A percentile compares a stretch with the other conserved stretches of the same genome.
phyloP scores from a whole-genome alignment of 805 yeast genomes.

The Saturnispora quitensis region DNA sequence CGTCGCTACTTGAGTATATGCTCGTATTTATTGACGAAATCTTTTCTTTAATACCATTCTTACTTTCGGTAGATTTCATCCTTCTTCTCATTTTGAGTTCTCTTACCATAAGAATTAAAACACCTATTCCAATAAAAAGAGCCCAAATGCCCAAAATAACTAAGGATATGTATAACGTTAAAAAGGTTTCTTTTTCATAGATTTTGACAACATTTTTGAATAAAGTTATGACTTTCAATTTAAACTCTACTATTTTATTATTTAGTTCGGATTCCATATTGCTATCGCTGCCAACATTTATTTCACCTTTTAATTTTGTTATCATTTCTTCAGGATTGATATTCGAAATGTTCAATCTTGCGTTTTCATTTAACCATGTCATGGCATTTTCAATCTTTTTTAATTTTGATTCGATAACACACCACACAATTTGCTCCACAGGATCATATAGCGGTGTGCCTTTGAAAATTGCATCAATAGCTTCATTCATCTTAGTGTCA shows the following conservation, averaged over 20 bases:
- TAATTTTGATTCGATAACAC: conserved; percentile 72
- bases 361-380: conserved; percentile 64
- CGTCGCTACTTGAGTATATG: not conserved
- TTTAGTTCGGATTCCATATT: conserved; percentile 5
- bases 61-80: not conserved
- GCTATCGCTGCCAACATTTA: conserved; percentile 5
- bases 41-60: not conserved
- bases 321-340: conserved; percentile 21
- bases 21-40: not conserved
- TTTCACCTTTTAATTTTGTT: conserved; percentile 6
- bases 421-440: conserved; percentile 58
- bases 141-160: conserved; percentile 41
- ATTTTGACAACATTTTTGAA: conserved; percentile 24
- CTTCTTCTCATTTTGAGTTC: conserved; percentile 1
- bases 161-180: conserved; percentile 40
- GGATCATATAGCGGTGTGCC: conserved; percentile 59
- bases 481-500: conserved; percentile 47
- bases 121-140: conserved; percentile 28
- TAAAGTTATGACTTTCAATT: conserved; percentile 19
- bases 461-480: conserved; percentile 52
- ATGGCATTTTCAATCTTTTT: conserved; percentile 58
- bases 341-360: conserved; percentile 50
- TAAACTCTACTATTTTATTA: conserved; percentile 11
- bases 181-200: conserved; percentile 29
- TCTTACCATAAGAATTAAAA: conserved; percentile 11